Evolutionary conservation across 2,329 filamentous ascomycete genomes (phyloP), one percentile per base, ranked within the genome.

Genomic region (Zalaria obscura): DNA sequence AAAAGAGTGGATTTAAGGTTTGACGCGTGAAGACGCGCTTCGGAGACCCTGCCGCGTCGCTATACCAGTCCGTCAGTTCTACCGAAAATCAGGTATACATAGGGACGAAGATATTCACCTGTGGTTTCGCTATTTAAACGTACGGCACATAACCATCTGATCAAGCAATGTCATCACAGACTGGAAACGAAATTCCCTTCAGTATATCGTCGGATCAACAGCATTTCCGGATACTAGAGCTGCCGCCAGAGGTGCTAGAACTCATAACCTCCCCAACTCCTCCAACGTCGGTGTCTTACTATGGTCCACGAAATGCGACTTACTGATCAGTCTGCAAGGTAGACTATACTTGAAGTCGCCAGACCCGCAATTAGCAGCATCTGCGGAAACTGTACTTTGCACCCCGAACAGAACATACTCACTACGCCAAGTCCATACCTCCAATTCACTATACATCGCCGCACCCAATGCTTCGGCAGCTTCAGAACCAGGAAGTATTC

Each of bases 401-500:
- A 78, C 73, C 2, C 60, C 65, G 6, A 62, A 63, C 41, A 64
- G 69, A 48, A 76, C 75, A 7, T 80, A 70, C 60, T 67, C 70
- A 44, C 59, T 80, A 40, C 74, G 75, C 49, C 75, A 80, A 56
- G 75, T 80, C 40, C 75, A 76, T 50, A 78, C 76, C 10, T 79
- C 76, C 26, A 80, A 80, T 49, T 75, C 72, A 31, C 64, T 80
- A 42, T 73, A 74, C 55, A 53, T 79, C 32, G 60, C 73, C 25
- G 61, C 61, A 39, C 64, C 64, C 42, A 52, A 57, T 25, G 54
- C 45, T 7, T 5, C 6, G 6, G 10, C 38, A 18, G 26, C 33
- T 11, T 27, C 28, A 5, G 55, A 47, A 48, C 48, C 3, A 55
- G 50, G 27, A 55, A 32, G 54, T 50, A 25, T 39, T 28, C 45